A percentile compares a stretch with the other conserved stretches of the same genome.
Evolutionary conservation across 306 rosid species (phyloP).

Genomic region (Vicia sativa): DNA sequence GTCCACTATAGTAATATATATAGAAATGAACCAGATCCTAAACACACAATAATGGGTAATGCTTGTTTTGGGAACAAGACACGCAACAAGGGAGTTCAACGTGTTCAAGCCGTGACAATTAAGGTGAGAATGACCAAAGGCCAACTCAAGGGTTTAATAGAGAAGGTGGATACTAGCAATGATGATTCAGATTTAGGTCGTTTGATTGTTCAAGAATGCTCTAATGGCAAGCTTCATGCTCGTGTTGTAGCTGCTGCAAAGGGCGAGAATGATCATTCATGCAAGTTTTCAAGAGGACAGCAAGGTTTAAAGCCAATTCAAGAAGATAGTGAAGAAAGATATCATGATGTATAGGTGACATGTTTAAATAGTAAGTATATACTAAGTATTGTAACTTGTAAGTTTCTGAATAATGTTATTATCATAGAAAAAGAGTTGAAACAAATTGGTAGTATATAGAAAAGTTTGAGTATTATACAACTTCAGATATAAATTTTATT

Average conservation of each 20-base stretch:
- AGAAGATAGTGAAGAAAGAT: constrained; percentile 13
- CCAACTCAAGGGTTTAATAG: constrained; percentile 46
- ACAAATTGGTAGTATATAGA: not conserved
- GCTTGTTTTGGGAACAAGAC: constrained; percentile 33
- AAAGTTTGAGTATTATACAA: not conserved
- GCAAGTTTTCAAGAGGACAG: constrained; percentile 10
- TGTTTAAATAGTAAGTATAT: not conserved
- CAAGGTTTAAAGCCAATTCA: constrained; percentile 39
- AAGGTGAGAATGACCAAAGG: constrained; percentile 46
- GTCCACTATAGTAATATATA: too few relatives aligned
- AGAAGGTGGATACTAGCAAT: constrained; percentile 37
- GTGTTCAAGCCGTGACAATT: constrained; percentile 37
- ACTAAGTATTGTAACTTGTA: not conserved
- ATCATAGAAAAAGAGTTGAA: not conserved
- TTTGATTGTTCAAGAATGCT: constrained; percentile 47
- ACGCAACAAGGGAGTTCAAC: not conserved
- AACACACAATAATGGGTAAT: constrained; percentile 43
- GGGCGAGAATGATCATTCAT: not conserved
- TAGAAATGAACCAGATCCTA: not conserved
- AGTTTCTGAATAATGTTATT: not conserved
- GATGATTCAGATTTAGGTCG: constrained; percentile 36
- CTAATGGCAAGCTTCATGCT: constrained; percentile 45
- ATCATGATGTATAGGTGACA: not conserved
- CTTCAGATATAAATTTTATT: too few relatives aligned
- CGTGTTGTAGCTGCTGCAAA: constrained; percentile 6